phyloP scores from a whole-genome alignment of 495 filamentous ascomycete species.

The Hyaloscypha hepaticicola region DNA sequence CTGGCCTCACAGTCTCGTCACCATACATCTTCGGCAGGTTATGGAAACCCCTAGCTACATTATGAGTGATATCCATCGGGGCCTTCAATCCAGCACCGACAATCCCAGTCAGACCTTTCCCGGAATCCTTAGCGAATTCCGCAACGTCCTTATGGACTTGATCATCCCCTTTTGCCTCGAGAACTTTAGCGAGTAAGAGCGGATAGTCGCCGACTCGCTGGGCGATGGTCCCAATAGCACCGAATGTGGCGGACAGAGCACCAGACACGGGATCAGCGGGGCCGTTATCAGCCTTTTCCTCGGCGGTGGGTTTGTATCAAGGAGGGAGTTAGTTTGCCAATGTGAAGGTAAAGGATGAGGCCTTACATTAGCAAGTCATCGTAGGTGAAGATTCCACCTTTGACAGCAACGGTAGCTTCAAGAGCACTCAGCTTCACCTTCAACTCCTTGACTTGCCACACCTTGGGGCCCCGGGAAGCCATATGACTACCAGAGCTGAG shows the following conservation, averaged over 20 bases:
- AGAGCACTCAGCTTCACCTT: conserved; percentile 16
- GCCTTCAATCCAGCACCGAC: conserved; percentile 20
- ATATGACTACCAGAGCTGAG: not conserved
- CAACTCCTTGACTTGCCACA: conserved; percentile 17
- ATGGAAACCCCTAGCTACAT: conserved; percentile 68
- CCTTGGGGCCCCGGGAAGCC: not conserved
- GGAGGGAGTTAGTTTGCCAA: not conserved
- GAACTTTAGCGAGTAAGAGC: conserved; percentile 41
- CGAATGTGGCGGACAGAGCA: conserved; percentile 57
- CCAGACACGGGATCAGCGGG: conserved; percentile 51
- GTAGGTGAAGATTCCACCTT: conserved; percentile 5
- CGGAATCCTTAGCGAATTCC: conserved; percentile 18
- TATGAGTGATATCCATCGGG: conserved; percentile 24
- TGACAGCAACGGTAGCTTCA: conserved; percentile 11
- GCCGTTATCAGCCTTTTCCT: not conserved
- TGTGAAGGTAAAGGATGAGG: not conserved
- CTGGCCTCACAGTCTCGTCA: conserved; percentile 58
- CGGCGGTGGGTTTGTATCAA: not conserved
- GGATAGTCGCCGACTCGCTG: conserved; percentile 63
- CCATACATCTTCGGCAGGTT: conserved; percentile 77
- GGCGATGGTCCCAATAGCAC: conserved; percentile 57
- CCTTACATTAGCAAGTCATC: conserved; percentile 11
- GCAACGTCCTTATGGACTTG: not conserved
- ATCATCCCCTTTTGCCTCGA: conserved; percentile 35
- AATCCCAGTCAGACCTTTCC: conserved; percentile 19